Conservation (phyloP, 306 rosid genomes). For the Elaeagnus macrophylla region DNA sequence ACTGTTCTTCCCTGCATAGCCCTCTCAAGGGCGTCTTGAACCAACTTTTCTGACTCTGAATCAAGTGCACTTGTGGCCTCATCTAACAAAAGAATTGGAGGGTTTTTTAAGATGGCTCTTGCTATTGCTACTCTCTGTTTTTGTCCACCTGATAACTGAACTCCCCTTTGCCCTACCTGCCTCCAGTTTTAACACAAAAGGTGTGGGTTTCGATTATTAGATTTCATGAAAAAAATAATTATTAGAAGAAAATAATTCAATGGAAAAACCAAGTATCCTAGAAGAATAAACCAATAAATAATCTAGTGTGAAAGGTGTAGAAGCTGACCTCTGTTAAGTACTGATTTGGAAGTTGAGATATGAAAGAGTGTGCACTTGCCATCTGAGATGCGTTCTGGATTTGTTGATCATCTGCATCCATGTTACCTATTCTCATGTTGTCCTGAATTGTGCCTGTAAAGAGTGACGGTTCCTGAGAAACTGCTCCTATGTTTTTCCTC, state of each 20-base stretch:
- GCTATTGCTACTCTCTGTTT: slow-evolving; percentile 87
- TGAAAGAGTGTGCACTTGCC: slow-evolving; percentile 74
- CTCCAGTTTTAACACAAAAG: not conserved
- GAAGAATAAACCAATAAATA: not conserved
- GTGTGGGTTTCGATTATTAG: not conserved
- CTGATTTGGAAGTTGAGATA: slow-evolving; percentile 66
- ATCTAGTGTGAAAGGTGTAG: slow-evolving; percentile 1
- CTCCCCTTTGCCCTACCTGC: slow-evolving; percentile 78
- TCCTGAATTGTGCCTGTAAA: slow-evolving; percentile 65
- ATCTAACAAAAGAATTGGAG: slow-evolving; percentile 73
- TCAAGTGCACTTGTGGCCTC: slow-evolving; percentile 96
- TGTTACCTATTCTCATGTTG: slow-evolving; percentile 64
- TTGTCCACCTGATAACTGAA: slow-evolving; percentile 87
- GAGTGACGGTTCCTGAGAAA: slow-evolving; percentile 76
- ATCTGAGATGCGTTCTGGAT: slow-evolving; percentile 51
- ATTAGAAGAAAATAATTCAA: too few species aligned
- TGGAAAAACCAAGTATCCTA: not conserved
- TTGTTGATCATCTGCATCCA: slow-evolving; percentile 59
- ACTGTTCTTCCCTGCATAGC: slow-evolving; percentile 77
- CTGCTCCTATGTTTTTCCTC: slow-evolving; percentile 59
- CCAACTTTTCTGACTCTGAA: slow-evolving; percentile 69
- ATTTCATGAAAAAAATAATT: too few species aligned
- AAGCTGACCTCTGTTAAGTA: slow-evolving; percentile 63
- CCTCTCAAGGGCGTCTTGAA: slow-evolving; percentile 78
- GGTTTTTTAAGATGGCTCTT: slow-evolving; percentile 76